Percentiles rank a stretch among this genome's conserved stretches.
phyloP scores from a whole-genome alignment of 352 stramenopile species.

The Globisporangium cederbergense region DNA sequence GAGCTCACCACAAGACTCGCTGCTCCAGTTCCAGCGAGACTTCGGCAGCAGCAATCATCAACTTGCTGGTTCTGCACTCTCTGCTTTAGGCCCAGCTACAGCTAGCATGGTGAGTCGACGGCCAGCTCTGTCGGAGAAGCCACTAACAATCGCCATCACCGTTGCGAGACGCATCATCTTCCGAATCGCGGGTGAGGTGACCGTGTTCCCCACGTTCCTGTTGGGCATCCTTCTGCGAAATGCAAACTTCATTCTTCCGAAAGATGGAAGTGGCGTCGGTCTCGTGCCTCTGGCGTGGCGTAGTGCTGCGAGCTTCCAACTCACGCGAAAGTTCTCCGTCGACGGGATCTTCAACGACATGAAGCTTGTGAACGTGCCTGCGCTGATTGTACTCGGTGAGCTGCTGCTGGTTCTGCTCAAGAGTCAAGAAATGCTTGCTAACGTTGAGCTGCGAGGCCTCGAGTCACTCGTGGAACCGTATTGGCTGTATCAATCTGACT shows the following conservation, averaged over 20 bases:
- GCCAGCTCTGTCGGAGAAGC: constrained; percentile 15
- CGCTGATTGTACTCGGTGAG: constrained; percentile 48
- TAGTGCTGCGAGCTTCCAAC: constrained; percentile 28
- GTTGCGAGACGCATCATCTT: constrained; percentile 39
- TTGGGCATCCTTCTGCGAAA: constrained; percentile 40
- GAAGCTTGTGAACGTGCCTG: constrained; percentile 25
- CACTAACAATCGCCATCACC: constrained; percentile 25
- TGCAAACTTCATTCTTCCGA: constrained; percentile 32
- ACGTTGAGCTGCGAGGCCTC: constrained; percentile 25
- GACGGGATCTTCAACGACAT: constrained; percentile 44
- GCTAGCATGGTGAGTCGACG: background rate
- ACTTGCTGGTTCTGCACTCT: background rate
- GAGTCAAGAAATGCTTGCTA: constrained; percentile 18
- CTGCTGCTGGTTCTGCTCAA: constrained; percentile 47
- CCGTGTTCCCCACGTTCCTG: constrained; percentile 35
- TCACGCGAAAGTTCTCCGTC: constrained; percentile 44
- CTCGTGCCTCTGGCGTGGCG: constrained; percentile 23
- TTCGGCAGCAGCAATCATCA: background rate
- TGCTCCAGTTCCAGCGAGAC: constrained; percentile 16
- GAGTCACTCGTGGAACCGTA: constrained; percentile 42
- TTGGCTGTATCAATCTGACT: constrained; percentile 33
- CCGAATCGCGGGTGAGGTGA: constrained; percentile 34
- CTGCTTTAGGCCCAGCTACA: background rate
- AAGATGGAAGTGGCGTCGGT: background rate
- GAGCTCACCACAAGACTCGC: constrained; percentile 8